These are phyloP conservation scores for Globisporangium iwayamae DNA, from an alignment of 352 stramenopile species.

Conservation along the genomic window DNA sequence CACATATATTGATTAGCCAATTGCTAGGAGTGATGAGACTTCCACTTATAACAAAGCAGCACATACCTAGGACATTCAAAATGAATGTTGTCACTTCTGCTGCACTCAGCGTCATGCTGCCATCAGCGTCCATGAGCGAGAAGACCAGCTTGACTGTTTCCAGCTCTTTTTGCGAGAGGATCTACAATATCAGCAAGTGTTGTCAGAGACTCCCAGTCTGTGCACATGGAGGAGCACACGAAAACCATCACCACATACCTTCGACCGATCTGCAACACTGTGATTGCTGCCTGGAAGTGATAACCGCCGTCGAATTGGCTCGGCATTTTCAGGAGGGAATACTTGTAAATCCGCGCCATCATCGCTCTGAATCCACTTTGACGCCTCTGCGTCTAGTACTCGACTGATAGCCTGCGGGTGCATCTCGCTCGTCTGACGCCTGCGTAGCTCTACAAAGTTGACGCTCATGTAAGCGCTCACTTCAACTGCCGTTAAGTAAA, in stretches of 20 bases:
- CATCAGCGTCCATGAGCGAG: slow-evolving; percentile 75
- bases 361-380: slow-evolving; percentile 63
- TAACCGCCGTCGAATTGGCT: neutral
- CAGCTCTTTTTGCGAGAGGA: slow-evolving; percentile 56
- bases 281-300: neutral
- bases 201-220: neutral
- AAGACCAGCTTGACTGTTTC: slow-evolving; percentile 82
- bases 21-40: neutral
- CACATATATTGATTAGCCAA: neutral
- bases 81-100: slow-evolving; percentile 66
- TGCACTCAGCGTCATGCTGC: slow-evolving; percentile 54
- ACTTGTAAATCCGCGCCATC: slow-evolving; percentile 19
- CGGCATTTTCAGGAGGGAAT: neutral
- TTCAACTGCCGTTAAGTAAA: neutral
- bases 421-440: slow-evolving; percentile 71
- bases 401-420: slow-evolving; percentile 70
- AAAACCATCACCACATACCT: slow-evolving; percentile 12
- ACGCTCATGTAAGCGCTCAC: neutral
- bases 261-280: slow-evolving; percentile 26
- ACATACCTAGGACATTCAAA: slow-evolving; percentile 65
- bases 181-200: slow-evolving; percentile 20
- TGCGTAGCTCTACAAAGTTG: slow-evolving; percentile 23
- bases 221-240: neutral
- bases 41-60: neutral
- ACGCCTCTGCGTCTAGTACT: slow-evolving; percentile 59